phyloP scores from a whole-genome alignment of 2,329 filamentous ascomycete genomes.

The Tolypocladium tundrense region DNA sequence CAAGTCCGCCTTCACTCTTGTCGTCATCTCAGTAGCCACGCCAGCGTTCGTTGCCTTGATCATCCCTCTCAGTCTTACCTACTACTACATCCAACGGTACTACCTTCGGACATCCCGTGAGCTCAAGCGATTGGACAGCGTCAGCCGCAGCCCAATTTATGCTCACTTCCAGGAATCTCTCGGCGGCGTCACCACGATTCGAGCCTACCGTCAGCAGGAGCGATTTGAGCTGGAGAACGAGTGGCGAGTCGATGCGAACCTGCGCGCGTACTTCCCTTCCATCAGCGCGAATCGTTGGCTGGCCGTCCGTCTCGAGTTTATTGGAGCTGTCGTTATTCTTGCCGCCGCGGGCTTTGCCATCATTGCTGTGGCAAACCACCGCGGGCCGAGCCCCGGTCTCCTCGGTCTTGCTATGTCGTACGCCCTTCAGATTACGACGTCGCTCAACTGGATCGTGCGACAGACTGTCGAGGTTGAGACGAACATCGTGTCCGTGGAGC shows the following conservation, averaged over 20 bases:
- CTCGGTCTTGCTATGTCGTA: slow-evolving; percentile 96
- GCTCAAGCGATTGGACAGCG: slow-evolving; percentile 89
- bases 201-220: slow-evolving; percentile 81
- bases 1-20: slow-evolving; percentile 71
- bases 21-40: slow-evolving; percentile 71
- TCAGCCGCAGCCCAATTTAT: slow-evolving; percentile 91
- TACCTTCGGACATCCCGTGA: slow-evolving; percentile 94
- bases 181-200: slow-evolving; percentile 87
- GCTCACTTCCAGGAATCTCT: slow-evolving; percentile 98
- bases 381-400: slow-evolving; percentile 55
- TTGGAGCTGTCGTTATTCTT: slow-evolving; percentile 89
- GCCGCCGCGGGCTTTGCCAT: slow-evolving; percentile 75
- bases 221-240: slow-evolving; percentile 91
- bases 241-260: slow-evolving; percentile 91
- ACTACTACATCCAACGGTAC: slow-evolving; percentile 92
- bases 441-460: slow-evolving; percentile 96
- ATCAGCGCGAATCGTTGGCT: slow-evolving; percentile 94
- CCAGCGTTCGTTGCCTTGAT: slow-evolving; percentile 75
- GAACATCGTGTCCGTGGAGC: slow-evolving; percentile 98
- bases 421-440: slow-evolving; percentile 91
- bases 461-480: slow-evolving; percentile 99
- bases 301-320: slow-evolving; percentile 87
- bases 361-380: slow-evolving; percentile 63
- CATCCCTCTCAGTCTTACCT: slow-evolving; percentile 68
- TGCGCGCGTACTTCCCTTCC: slow-evolving; percentile 90